These are phyloP conservation scores for Colletotrichum sp. DNA, from an alignment of 2,329 filamentous ascomycete species.

Conservation along the genomic window DNA sequence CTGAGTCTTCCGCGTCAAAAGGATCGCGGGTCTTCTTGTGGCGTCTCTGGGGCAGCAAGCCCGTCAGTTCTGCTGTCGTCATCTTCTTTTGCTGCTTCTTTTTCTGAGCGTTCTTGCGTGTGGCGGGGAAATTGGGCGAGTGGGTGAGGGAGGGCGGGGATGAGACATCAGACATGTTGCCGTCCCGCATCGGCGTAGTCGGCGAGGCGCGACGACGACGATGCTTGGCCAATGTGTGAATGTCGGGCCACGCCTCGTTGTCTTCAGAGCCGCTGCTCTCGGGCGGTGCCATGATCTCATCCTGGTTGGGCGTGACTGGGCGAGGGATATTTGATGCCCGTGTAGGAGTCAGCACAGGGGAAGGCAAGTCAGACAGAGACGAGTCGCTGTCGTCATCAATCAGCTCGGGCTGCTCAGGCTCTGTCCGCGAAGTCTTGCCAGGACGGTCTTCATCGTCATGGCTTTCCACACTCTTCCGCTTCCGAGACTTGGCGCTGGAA, in stretches of 20 bases:
- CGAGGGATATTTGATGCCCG: conserved; percentile 29
- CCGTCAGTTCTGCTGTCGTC: conserved; percentile 60
- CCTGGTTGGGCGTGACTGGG: conserved; percentile 50
- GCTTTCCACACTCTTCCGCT: conserved; percentile 60
- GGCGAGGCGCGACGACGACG: conserved; percentile 41
- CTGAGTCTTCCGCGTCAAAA: conserved; percentile 38
- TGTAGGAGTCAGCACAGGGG: conserved; percentile 34
- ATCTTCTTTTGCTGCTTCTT: conserved; percentile 36
- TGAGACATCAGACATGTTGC: conserved; percentile 59
- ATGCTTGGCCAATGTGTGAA: conserved; percentile 54
- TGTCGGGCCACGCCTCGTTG: conserved; percentile 56
- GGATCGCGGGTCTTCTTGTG: conserved; percentile 44
- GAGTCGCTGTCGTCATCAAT: conserved; percentile 30
- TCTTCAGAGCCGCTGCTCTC: conserved; percentile 56
- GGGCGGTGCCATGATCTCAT: conserved; percentile 60
- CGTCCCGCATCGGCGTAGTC: conserved; percentile 41
- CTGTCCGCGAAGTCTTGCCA: conserved; percentile 40
- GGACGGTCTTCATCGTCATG: conserved; percentile 41
- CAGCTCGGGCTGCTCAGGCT: conserved; percentile 13
- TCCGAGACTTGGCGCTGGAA: conserved; percentile 47
- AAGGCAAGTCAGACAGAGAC: conserved; percentile 41
- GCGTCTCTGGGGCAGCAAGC: conserved; percentile 58
- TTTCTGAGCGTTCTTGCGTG: conserved; percentile 29
- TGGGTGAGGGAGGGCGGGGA: conserved; percentile 71
- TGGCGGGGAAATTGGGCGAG: conserved; percentile 60